Evolutionary conservation across 495 filamentous ascomycete genomes (phyloP).

Genomic region (Evernia prunastri): DNA sequence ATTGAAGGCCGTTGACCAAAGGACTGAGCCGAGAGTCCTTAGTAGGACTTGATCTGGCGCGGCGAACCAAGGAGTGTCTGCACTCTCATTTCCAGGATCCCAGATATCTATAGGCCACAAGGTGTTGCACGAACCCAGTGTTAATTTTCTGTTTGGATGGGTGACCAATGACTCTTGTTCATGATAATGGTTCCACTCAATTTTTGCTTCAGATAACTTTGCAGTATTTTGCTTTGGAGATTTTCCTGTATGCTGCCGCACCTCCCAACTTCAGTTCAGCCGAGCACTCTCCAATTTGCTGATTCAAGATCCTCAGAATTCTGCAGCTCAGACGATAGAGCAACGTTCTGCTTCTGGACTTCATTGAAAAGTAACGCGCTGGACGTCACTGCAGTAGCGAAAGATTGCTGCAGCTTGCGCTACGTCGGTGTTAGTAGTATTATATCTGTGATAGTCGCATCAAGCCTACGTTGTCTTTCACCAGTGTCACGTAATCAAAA

Average conservation of each 20-base stretch:
- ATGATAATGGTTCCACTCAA: neutral
- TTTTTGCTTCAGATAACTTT: neutral
- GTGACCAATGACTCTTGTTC: neutral
- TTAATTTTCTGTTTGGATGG: neutral
- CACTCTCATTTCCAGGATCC: neutral
- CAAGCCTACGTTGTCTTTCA: slow-evolving; percentile 47
- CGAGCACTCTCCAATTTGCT: slow-evolving; percentile 28
- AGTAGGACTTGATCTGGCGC: neutral
- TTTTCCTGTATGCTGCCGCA: neutral
- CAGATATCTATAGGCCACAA: neutral
- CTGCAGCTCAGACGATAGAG: slow-evolving; percentile 45
- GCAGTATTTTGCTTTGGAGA: neutral
- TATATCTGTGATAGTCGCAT: slow-evolving; percentile 9
- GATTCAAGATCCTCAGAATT: slow-evolving; percentile 47
- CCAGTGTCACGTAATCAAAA: slow-evolving; percentile 55
- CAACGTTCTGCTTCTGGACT: slow-evolving; percentile 47
- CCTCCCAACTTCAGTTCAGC: neutral
- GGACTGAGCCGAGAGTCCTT: neutral
- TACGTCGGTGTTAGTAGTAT: slow-evolving; percentile 24
- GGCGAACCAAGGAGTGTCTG: neutral
- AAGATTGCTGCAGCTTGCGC: slow-evolving; percentile 44
- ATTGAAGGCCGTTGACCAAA: neutral
- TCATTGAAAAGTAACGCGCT: slow-evolving; percentile 49
- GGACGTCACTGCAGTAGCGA: slow-evolving; percentile 49
- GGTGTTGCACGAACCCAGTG: neutral